phyloP scores from a whole-genome alignment of 1,284 basidiomycete genomes.

The Coriolopsis trogii region DNA sequence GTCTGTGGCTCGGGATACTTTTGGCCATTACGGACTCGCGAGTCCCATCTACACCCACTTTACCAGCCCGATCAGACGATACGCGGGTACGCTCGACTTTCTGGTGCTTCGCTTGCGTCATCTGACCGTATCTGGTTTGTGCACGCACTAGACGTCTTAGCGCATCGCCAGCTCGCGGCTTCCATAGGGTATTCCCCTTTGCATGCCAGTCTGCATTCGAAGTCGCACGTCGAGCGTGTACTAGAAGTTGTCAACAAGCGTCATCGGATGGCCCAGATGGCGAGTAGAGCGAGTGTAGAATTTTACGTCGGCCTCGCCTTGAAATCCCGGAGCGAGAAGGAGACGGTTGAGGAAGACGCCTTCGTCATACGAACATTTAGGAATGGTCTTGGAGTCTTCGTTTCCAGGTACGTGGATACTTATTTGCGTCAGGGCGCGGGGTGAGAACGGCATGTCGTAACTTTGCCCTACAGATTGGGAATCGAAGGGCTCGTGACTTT shows the following conservation, averaged over 20 bases:
- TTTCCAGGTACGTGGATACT: conserved; percentile 76
- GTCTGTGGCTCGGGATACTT: conserved; percentile 89
- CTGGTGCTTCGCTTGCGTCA: conserved; percentile 18
- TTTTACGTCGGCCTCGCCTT: conserved; percentile 96
- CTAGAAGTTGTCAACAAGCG: conserved; percentile 90
- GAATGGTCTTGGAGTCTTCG: conserved; percentile 96
- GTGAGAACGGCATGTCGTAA: conserved; percentile 12
- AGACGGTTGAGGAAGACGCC: conserved; percentile 78
- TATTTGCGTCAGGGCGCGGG: conserved; percentile 9
- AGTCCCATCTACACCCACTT: conserved; percentile 99
- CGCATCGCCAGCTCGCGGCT: conserved; percentile 92
- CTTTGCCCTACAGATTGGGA: conserved; percentile 65
- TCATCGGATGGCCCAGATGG: conserved; percentile 97
- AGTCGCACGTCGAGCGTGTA: conserved; percentile 86
- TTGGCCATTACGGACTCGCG: conserved; percentile 96
- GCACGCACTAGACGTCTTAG: conserved; percentile 80
- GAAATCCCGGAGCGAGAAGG: conserved; percentile 66
- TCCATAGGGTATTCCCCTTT: conserved; percentile 86
- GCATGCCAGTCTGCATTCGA: conserved; percentile 87
- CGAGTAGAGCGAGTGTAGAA: conserved; percentile 92
- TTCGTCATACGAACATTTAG: conserved; percentile 95
- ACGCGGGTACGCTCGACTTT: conserved; percentile 72
- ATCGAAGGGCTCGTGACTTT: conserved; percentile 95
- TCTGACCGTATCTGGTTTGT: too few relatives aligned
- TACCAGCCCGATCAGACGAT: conserved; percentile 92